Percentiles rank a stretch among this genome's conserved stretches.
These are phyloP conservation scores for Exophiala dermatitidis DNA, from an alignment of 2,329 filamentous ascomycete species.

Conservation along the genomic window DNA sequence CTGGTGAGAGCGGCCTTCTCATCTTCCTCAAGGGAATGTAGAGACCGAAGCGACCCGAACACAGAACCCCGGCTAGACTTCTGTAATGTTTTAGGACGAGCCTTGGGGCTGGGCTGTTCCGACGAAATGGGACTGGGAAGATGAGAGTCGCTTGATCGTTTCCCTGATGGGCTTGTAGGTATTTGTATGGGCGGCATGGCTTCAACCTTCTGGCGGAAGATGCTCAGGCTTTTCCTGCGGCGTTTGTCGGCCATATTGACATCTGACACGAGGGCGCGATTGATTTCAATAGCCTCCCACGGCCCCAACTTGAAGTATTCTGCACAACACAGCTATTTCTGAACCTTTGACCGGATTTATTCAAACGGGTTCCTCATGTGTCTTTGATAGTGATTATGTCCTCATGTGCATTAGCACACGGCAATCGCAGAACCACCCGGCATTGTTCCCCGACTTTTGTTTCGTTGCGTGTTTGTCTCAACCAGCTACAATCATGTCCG, in stretches of 20 bases:
- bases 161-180: constrained; percentile 15
- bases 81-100: constrained; percentile 39
- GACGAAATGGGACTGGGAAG: constrained; percentile 30
- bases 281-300: constrained; percentile 2
- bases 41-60: constrained; percentile 52
- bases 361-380: neutral
- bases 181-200: constrained; percentile 13
- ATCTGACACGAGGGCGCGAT: neutral
- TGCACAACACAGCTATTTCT: constrained; percentile 10
- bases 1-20: constrained; percentile 42
- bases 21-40: constrained; percentile 47
- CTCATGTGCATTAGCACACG: neutral
- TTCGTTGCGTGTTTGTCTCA: neutral
- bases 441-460: neutral
- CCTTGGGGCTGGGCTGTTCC: constrained; percentile 31
- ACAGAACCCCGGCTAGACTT: constrained; percentile 46
- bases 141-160: constrained; percentile 32
- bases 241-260: constrained; percentile 27
- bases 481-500: neutral
- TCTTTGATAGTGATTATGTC: neutral
- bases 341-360: neutral
- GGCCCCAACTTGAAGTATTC: constrained; percentile 1
- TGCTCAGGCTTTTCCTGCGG: constrained; percentile 32
- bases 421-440: neutral
- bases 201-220: constrained; percentile 27